Evolutionary conservation across 768 basidiomycete genomes (phyloP), one percentile per base, ranked within the genome.

Genomic region (Sporobolomyces pararoseus): DNA sequence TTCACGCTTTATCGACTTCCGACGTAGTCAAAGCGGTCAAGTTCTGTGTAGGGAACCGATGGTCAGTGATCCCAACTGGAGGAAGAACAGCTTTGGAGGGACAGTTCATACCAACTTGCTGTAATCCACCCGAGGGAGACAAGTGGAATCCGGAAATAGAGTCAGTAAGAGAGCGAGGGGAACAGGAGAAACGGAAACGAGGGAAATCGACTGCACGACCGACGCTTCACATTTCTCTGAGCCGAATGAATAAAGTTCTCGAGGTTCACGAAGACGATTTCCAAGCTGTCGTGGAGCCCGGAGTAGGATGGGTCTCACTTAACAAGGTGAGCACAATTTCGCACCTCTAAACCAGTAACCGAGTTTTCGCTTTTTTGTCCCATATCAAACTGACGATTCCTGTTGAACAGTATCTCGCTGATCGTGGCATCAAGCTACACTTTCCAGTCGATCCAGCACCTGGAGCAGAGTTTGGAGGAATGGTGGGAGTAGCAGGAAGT

Each of bases 81-180:
- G 91, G 91, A 1, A 89, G 88, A 23, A 94, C 91, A 0, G 88
- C 87, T 76, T 82, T 94, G 17, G 92, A 95, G 78, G 91, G 91
- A 0, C 90, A 95, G 80, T 90, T 88, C 47, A 49, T 65, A 17
- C 54, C 67, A 34, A 52, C 54, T 1, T 68, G 66, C 47, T 72
- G 71, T 59, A 49, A 55, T 27, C 66, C 66, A 6, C 65, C 49
- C 0, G n/a, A 59, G 19, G 51, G n/a, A 17, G 63, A 60, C 46
- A 64, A 31, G 34, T 55, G 58, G 58, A 32, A 34, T 13, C 31
- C 25, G 12, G 55, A 21, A 34, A 49, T 2, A 25, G 21, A 52
- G n/a, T 5, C 17, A 31, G 35, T 4, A 25, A 5, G n/a, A n/a
- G 50, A 19, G 17, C 25, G n/a, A 2, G 23, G 7, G 27, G 10